phyloP scores from a whole-genome alignment of 2,329 filamentous ascomycete species.

The Fusarium devonianum region DNA sequence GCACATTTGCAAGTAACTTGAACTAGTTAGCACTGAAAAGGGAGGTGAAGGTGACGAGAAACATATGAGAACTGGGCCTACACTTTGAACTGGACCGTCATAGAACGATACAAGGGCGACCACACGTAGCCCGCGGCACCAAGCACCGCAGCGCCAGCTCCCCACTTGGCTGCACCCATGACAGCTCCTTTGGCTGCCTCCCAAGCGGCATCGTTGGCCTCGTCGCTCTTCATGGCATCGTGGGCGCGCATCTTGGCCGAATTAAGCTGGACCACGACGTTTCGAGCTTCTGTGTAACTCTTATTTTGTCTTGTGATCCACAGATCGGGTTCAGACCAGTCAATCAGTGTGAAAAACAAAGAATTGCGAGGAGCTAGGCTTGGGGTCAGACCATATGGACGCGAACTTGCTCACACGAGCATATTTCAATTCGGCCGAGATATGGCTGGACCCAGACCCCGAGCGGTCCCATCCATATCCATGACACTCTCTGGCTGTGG shows the following conservation, averaged over 20 bases:
- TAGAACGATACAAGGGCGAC: slow-evolving; percentile 74
- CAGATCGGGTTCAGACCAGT: background rate
- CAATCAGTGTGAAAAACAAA: slow-evolving; percentile 1
- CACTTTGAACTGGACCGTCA: slow-evolving; percentile 82
- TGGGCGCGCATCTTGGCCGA: slow-evolving; percentile 33
- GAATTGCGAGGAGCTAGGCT: slow-evolving; percentile 5
- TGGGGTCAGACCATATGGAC: slow-evolving; percentile 26
- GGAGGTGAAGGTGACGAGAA: no score
- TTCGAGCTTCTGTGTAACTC: background rate
- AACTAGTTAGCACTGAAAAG: slow-evolving; percentile 12
- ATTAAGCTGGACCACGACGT: background rate
- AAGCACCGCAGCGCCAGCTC: slow-evolving; percentile 67
- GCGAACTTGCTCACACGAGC: slow-evolving; percentile 22
- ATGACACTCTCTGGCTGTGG: slow-evolving; percentile 26
- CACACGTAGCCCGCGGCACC: slow-evolving; percentile 68
- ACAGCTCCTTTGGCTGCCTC: slow-evolving; percentile 73
- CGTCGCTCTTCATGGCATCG: slow-evolving; percentile 67
- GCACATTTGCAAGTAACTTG: slow-evolving; percentile 83
- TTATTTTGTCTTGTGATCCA: background rate
- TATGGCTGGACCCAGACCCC: slow-evolving; percentile 14
- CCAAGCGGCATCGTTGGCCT: slow-evolving; percentile 74
- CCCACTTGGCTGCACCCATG: slow-evolving; percentile 76
- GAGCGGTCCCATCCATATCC: slow-evolving; percentile 27
- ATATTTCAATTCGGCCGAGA: slow-evolving; percentile 7
- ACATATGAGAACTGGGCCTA: slow-evolving; percentile 50